Evolutionary conservation across 1,284 basidiomycete genomes (phyloP).

Genomic region (Pseudozyma sp.): DNA sequence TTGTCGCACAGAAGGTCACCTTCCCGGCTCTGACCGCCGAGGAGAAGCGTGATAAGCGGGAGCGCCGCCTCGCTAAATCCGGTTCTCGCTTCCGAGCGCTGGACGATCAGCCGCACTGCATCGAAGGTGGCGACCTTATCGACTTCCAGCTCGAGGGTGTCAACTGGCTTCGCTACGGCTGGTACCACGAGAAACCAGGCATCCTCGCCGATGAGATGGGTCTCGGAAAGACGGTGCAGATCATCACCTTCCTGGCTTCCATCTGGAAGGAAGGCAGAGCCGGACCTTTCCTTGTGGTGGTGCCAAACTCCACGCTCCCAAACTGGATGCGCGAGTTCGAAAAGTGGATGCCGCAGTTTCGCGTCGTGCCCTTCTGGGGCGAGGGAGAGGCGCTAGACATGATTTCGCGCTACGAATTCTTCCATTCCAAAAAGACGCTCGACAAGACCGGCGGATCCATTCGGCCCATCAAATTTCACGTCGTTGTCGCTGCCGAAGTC

Average conservation of each 20-base stretch:
- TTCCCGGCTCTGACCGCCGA: slow-evolving; percentile 72
- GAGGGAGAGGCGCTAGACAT: slow-evolving; percentile 75
- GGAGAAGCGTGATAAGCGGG: slow-evolving; percentile 54
- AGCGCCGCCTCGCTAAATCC: slow-evolving; percentile 36
- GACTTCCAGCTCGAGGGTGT: slow-evolving; percentile 82
- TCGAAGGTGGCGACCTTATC: slow-evolving; percentile 70
- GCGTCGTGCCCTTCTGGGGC: slow-evolving; percentile 83
- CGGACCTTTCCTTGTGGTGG: slow-evolving; percentile 86
- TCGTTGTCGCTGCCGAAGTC: slow-evolving; percentile 52
- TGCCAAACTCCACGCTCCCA: slow-evolving; percentile 91
- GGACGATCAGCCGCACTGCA: slow-evolving; percentile 70
- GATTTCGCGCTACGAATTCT: slow-evolving; percentile 84
- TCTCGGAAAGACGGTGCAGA: slow-evolving; percentile 92
- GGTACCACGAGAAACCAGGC: slow-evolving; percentile 79
- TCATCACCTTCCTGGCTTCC: slow-evolving; percentile 84
- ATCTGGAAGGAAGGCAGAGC: slow-evolving; percentile 72
- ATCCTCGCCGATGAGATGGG: slow-evolving; percentile 98
- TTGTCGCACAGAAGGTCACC: slow-evolving; percentile 76
- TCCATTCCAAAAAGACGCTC: slow-evolving; percentile 72
- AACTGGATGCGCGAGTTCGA: slow-evolving; percentile 87
- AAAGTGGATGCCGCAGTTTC: slow-evolving; percentile 82
- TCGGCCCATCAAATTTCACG: slow-evolving; percentile 49
- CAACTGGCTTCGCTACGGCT: slow-evolving; percentile 78
- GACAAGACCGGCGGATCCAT: slow-evolving; percentile 55
- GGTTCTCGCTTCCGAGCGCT: slow-evolving; percentile 65